Evolutionary conservation across 2,329 filamentous ascomycete species (phyloP), one percentile per base, ranked within the genome.

Genomic region (Aspergillus floridensis): DNA sequence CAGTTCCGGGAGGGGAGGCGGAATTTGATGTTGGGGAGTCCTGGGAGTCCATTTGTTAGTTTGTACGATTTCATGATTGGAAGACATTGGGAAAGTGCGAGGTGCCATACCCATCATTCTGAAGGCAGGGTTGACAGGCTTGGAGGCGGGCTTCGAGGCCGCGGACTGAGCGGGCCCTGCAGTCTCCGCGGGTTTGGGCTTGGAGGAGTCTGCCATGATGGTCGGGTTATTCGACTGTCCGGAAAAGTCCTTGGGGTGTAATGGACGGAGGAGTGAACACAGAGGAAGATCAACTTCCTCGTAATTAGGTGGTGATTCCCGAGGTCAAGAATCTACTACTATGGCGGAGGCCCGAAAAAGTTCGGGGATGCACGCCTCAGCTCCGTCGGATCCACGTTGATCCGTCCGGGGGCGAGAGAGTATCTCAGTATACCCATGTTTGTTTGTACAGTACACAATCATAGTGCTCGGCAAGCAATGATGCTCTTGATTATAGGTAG

Each of bases 1-100:
- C 95, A 99, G 75, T 98, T 98, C 62, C 95, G 90, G 19, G 93
- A 98, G 7, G 95, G 95, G 19, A 99, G 86, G 76, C 87, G 92
- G 68, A 88, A 84, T 60, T 90, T 89, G 62, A 97, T 85, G 66
- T 88, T 90, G 53, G 93, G 93, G 59, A 99, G 81, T 59, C 93
- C 93, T 88, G 59, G 24, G 11, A 19, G 22, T 7, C 8, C 21
- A 38, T 35, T 35, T 35, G 10, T 35, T 35, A 44, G 44, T 29
- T 29, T 29, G 26, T 22, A 22, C 22, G 22, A 22, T 22, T 22
- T 22, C 22, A 22, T 22, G 4, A 22, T 22, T 22, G 4, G 22
- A 22, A 22, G 22, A 4, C 22, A 32, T 22, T 29, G 31, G 48
- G 26, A 46, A 56, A 41, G 21, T 51, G 44, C 26, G 26, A 24